Conservation (phyloP, 768 basidiomycete genomes). For the Kwoniella sp. region DNA sequence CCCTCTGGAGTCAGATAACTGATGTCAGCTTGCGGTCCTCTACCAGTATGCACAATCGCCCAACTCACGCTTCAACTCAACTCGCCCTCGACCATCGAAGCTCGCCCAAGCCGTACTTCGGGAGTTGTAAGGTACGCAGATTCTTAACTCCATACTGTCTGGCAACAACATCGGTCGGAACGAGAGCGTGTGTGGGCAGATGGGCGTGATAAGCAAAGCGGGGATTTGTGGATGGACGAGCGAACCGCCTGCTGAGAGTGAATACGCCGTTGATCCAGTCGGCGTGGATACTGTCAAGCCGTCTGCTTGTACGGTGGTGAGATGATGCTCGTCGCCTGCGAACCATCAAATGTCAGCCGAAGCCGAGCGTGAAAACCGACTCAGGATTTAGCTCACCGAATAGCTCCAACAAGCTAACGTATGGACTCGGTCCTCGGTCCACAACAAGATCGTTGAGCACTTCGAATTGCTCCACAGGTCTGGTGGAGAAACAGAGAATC, state of each 20-base stretch:
- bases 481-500: slow-evolving; percentile 95
- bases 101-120: slow-evolving; percentile 98
- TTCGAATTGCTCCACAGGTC: slow-evolving; percentile 94
- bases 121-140: slow-evolving; percentile 99
- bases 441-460: slow-evolving; percentile 96
- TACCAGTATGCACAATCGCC: no score
- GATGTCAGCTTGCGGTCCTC: no score
- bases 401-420: slow-evolving; percentile 90
- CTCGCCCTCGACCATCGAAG: slow-evolving; percentile 93
- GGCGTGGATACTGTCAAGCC: slow-evolving; percentile 93
- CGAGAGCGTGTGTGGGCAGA: slow-evolving; percentile 96
- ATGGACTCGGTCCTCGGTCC: slow-evolving; percentile 96
- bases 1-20: no score
- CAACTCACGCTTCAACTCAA: slow-evolving; percentile 92
- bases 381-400: slow-evolving; percentile 75
- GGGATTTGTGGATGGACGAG: slow-evolving; percentile 98
- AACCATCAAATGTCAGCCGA: background rate
- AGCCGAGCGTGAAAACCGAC: background rate
- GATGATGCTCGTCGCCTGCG: slow-evolving; percentile 94
- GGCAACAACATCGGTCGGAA: slow-evolving; percentile 98
- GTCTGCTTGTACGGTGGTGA: slow-evolving; percentile 98
- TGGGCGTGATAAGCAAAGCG: slow-evolving; percentile 91
- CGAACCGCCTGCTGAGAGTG: slow-evolving; percentile 96
- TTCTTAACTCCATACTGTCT: slow-evolving; percentile 95
- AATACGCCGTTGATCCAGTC: slow-evolving; percentile 98